Percentiles rank a stretch among this genome's conserved stretches.
Evolutionary conservation across 306 rosid species (phyloP).

Genomic region (Cicer cuneatum): DNA sequence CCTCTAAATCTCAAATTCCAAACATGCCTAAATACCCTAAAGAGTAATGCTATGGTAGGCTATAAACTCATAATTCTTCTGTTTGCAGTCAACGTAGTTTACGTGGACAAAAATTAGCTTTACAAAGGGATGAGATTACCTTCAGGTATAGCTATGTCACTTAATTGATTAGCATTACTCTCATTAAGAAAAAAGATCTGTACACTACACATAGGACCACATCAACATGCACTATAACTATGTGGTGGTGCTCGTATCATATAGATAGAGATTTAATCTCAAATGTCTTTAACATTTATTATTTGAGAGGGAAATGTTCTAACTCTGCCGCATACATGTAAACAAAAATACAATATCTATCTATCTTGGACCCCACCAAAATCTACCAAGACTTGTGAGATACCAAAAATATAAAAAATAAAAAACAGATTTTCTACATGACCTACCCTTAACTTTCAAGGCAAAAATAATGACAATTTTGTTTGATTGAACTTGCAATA

Average conservation of each 20-base stretch:
- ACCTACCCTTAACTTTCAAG: neutral
- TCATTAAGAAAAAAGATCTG: neutral
- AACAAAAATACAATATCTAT: slow-evolving; percentile 22
- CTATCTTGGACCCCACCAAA: slow-evolving; percentile 29
- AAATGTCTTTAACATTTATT: slow-evolving; percentile 30
- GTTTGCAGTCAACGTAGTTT: slow-evolving; percentile 8
- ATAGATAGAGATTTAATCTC: neutral
- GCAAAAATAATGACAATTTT: slow-evolving; percentile 28
- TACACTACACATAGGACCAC: slow-evolving; percentile 37
- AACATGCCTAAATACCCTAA: too few relatives aligned
- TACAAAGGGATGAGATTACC: slow-evolving; percentile 22
- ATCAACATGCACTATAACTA: slow-evolving; percentile 32
- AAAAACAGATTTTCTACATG: slow-evolving; percentile 20
- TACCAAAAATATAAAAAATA: too few relatives aligned
- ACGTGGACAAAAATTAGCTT: slow-evolving; percentile 34
- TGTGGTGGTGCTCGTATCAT: slow-evolving; percentile 13
- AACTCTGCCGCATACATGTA: neutral
- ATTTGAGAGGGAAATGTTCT: slow-evolving; percentile 22
- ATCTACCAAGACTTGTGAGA: slow-evolving; percentile 9
- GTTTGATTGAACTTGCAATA: neutral
- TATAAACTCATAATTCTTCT: neutral
- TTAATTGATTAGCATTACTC: slow-evolving; percentile 25
- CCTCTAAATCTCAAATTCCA: too few relatives aligned
- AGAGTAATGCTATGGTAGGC: neutral
- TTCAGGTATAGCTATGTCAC: slow-evolving; percentile 26